These are phyloP conservation scores for Penicillium sp. DNA, from an alignment of 2,329 filamentous ascomycete species.

Conservation along the genomic window DNA sequence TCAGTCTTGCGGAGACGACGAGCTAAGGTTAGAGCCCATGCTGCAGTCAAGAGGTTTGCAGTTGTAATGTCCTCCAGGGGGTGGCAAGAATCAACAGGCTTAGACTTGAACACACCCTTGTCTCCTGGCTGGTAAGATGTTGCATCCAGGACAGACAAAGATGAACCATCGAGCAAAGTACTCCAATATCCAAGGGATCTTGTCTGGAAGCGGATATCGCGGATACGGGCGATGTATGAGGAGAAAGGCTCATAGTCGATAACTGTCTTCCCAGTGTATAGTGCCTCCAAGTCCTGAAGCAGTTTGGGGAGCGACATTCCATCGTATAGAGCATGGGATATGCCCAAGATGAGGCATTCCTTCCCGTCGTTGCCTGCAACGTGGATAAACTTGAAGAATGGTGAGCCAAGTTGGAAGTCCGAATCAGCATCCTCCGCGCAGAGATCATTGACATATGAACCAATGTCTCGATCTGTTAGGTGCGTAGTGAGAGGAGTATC, in stretches of 20 bases:
- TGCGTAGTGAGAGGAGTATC: conserved; percentile 51
- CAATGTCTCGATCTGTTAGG: conserved; percentile 52
- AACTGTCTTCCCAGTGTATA: conserved; percentile 48
- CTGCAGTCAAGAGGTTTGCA: conserved; percentile 64
- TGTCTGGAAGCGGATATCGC: conserved; percentile 38
- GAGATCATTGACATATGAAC: conserved; percentile 53
- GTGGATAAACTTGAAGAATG: conserved; percentile 61
- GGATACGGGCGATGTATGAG: conserved; percentile 43
- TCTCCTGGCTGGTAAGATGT: conserved; percentile 24
- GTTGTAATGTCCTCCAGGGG: conserved; percentile 60
- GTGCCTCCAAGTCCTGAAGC: conserved; percentile 59
- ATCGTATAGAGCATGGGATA: conserved; percentile 70
- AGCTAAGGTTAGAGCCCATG: conserved; percentile 65
- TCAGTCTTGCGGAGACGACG: conserved; percentile 54
- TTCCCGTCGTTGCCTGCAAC: conserved; percentile 42
- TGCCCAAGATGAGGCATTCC: conserved; percentile 54
- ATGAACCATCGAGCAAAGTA: conserved; percentile 57
- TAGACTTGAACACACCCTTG: conserved; percentile 32
- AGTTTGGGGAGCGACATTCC: conserved; percentile 65
- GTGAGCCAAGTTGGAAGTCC: conserved; percentile 58
- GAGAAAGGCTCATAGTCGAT: conserved; percentile 45
- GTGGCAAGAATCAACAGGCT: conserved; percentile 42
- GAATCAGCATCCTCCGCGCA: conserved; percentile 57
- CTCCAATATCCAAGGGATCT: conserved; percentile 57
- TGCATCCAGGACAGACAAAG: conserved; percentile 44